phyloP scores from a whole-genome alignment of 345 rosid species.

The Rhizophora mangle region DNA sequence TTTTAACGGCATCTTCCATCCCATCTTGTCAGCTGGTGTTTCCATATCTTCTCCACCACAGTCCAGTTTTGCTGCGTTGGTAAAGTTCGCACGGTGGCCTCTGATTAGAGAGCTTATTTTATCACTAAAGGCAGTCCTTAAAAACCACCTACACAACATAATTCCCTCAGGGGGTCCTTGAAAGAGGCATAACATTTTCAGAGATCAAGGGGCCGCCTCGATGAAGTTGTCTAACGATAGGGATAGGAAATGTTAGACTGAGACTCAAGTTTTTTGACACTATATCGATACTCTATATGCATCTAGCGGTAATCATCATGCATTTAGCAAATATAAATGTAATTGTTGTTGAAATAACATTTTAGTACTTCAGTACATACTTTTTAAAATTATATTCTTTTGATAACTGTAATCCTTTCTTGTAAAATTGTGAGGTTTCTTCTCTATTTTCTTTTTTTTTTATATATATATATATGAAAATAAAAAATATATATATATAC shows the following conservation, averaged over 20 bases:
- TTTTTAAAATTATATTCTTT: too few relatives aligned
- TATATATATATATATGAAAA: too few relatives aligned
- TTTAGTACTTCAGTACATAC: too few relatives aligned
- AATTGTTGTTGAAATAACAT: too few relatives aligned
- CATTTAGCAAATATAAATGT: too few relatives aligned
- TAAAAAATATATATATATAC: too few relatives aligned
- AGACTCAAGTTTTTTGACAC: too few relatives aligned
- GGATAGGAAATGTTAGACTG: too few relatives aligned
- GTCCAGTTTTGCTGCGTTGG: conserved; percentile 22
- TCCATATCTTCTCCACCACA: conserved; percentile 24
- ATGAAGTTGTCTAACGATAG: conserved; percentile 17
- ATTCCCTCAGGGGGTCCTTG: conserved; percentile 24
- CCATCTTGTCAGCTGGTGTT: neutral
- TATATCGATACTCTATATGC: conserved; percentile 3
- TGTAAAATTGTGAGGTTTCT: too few relatives aligned
- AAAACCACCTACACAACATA: conserved; percentile 25
- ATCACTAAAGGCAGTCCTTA: neutral
- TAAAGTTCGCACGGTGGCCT: conserved; percentile 13
- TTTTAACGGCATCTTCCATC: neutral
- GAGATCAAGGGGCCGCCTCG: conserved; percentile 14
- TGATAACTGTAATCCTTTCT: too few relatives aligned
- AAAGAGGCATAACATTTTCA: conserved; percentile 7
- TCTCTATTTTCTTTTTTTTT: too few relatives aligned
- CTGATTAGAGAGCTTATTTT: conserved; percentile 10
- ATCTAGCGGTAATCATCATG: too few relatives aligned